Evolutionary conservation across 192 early-diverging fungal genomes (phyloP), one percentile per base, ranked within the genome.

Genomic region (Umbelopsis isabellina): DNA sequence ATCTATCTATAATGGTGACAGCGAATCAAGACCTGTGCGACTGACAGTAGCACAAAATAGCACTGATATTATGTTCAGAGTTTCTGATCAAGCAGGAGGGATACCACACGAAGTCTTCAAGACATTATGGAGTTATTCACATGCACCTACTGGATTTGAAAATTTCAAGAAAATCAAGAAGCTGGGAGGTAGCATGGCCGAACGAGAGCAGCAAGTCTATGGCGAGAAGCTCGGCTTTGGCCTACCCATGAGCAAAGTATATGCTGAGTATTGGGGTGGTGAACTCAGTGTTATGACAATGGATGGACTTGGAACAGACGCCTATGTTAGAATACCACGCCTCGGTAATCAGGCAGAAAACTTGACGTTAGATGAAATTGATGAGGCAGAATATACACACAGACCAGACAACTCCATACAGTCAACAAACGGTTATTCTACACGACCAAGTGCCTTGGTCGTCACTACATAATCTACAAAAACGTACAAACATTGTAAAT

Each of bases 201-300:
- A 74, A 30, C 66, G 73, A 48, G 68, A 53, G 22, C 49, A 72
- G 10, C 46, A 61, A 23, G 46, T 74, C 49, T 35, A 68, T 68
- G 55, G 78, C 27, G 76, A 84, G 75, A 80, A 82, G 47, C 77
- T 95, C 66, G 97, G 97, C 21, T 90, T 97, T 52, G 97, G 97
- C 1, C 75, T 97, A 75, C 94, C 96, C 1, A 95, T 99, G 93
- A 92, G 91, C 61, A 84, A 88, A 58, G 93, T 95, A 35, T 99
- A 97, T 85, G 93, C 94, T 12, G 92, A 95, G 77, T 99, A 97
- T 75, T 99, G 95, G 96, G 95, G 95, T 46, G 97, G 97, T 3
- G 85, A 83, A n/a, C 83, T 99, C 58, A 87, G 83, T 16, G 80
- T 97, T 2, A 80, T 89, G 20, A 87, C 89, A 4, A 87, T 97